Evolutionary conservation across 2,329 filamentous ascomycete genomes (phyloP), one percentile per base, ranked within the genome.

Genomic region (Pleurostoma richardsiae): DNA sequence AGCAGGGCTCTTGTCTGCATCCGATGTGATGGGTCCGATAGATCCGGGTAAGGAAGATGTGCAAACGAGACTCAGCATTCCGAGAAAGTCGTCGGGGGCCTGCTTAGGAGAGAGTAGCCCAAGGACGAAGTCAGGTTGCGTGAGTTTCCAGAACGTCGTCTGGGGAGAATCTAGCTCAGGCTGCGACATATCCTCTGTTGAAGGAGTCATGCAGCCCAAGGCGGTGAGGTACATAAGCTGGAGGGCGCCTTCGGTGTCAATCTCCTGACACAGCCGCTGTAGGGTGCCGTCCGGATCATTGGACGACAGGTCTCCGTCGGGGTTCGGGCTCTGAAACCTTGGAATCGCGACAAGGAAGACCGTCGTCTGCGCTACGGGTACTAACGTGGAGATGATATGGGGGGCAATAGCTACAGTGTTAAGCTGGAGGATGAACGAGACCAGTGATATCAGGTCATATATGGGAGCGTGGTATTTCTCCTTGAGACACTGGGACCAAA

Each of bases 101-200:
- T 90, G 86, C 46, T 82, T 83, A 30, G 79, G 79, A 49, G 79
- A 83, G 2, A 92, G 72, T 55, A 88, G 77, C 46, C 87, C 70
- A 10, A 88, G 66, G 7, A 86, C 76, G 52, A 86, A 83, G 40
- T 86, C 79, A 28, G 82, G 76, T 4, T 83, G 77, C 50, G 90
- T 79, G 36, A 73, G 66, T 49, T 72, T 76, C 88, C 88, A 94
- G 56, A 90, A 87, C 33, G 71, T 64, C 1, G 60, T 57, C 19
- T 67, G 64, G 7, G 66, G 63, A 10, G 62, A 54, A 3, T 46
- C 27, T 50, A 51, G 29, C 45, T 44, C 40, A 49, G 8, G 53
- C 45, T 39, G 50, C 48, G 30, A 51, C 55, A 7, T 42, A 10
- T 57, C 41, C 60, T 63, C 29, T 44, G 60, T 30, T 49, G 61